Base-by-base conservation (phyloP, 2,329 filamentous ascomycete genomes). In the Fusarium foetens region DNA sequence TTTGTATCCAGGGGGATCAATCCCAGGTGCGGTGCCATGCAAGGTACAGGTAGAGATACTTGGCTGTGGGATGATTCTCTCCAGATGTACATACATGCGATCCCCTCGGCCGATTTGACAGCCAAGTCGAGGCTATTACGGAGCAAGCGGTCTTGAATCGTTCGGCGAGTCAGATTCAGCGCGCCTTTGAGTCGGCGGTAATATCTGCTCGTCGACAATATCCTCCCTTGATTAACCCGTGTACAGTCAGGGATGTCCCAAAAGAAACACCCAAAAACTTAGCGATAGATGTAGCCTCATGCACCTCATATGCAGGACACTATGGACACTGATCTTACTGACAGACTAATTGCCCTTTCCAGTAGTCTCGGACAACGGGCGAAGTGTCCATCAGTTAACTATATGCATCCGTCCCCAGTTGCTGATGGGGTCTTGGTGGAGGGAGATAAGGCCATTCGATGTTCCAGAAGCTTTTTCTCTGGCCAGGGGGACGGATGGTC, bases 91-190 rank as follows among this genome's bases (percentile, higher is more conserved):
- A 63, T 59, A 70, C 59, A 38, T 38, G 33, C 66, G 46, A 66
- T 75, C 68, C 61, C 69, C 66, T 76, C 69, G 68, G 64, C 66
- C 71, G 68, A 67, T 73, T 74, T 71, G 69, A 71, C 52, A 62
- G 45, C 59, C 45, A 58, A 60, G 62, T 62, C 53, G 60, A 69
- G 52, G 53, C 58, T 66, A 65, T 66, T 58, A 39, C 23, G 46
- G 46, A 51, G 46, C 29, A 61, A 65, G 68, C 58, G 53, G 60
- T 51, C 53, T 66, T 69, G 33, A 53, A 63, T 66, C 53, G 62
- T 67, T 58, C 61, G 70, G 75, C 72, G 73, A 77, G 72, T 74
- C 63, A 76, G 70, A 77, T 75, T 55, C 57, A 76, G 75, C 75
- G 75, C 73, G 76, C 61, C 57, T 72, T 77, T 77, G 72, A 77